phyloP scores from a whole-genome alignment of 179 eudicot species.

The Carnegiea gigantea region DNA sequence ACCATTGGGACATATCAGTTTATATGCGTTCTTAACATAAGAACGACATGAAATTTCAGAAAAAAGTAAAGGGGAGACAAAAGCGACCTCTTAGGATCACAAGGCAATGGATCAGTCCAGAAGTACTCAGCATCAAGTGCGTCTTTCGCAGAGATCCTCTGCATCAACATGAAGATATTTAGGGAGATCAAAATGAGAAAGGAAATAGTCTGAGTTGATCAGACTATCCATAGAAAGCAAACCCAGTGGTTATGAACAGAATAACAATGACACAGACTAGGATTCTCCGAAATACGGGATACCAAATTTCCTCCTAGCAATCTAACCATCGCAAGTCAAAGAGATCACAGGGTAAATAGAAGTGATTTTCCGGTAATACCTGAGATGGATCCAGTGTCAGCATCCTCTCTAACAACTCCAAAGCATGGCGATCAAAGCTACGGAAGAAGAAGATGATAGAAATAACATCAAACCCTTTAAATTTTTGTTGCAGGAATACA shows the following conservation, averaged over 20 bases:
- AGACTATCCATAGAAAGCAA: not conserved
- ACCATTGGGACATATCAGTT: not conserved
- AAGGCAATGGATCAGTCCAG: slow-evolving; percentile 93
- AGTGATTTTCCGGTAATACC: slow-evolving; percentile 38
- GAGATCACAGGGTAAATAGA: not conserved
- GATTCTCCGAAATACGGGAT: not conserved
- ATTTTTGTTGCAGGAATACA: not conserved
- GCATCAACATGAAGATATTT: slow-evolving; percentile 13
- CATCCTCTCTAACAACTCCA: slow-evolving; percentile 87
- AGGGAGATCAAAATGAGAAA: not conserved
- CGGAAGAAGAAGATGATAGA: slow-evolving; percentile 1
- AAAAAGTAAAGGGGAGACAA: not conserved
- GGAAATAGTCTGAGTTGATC: not conserved
- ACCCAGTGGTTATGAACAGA: not conserved
- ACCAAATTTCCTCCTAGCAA: not conserved
- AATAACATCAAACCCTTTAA: not conserved
- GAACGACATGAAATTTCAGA: not conserved
- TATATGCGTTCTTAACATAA: not conserved
- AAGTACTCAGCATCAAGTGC: slow-evolving; percentile 96
- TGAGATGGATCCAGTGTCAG: slow-evolving; percentile 88
- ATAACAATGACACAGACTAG: not conserved
- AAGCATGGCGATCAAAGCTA: slow-evolving; percentile 92
- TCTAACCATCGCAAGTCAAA: not conserved
- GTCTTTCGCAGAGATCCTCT: slow-evolving; percentile 91
- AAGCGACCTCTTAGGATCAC: slow-evolving; percentile 86